Evolutionary conservation across 2,329 filamentous ascomycete species (phyloP), one percentile per base, ranked within the genome.

Genomic region (Hypoxylon sp.): DNA sequence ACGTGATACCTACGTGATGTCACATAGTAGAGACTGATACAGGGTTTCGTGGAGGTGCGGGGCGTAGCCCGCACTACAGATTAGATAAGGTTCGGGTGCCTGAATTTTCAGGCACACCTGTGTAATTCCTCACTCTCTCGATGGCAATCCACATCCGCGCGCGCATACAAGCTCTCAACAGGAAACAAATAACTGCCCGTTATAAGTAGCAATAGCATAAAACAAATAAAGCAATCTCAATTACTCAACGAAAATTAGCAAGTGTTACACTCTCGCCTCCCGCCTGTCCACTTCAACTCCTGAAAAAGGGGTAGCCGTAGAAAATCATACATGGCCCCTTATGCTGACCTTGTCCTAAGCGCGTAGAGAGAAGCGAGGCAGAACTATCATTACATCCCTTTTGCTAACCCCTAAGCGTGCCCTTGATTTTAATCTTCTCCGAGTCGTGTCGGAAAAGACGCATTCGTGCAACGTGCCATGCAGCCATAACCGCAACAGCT

Each of bases 301-400:
- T 32, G 40, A 33, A 53, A 42, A 30, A 14, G 32, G 20, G 38
- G 14, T 8, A 36, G 26, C 36, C 50, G 11, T 42, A 36, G 18
- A 53, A 53, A 49, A 26, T 44, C 42, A 33, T 48, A 49, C 32
- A 16, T 49, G 4, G 12, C 33, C 44, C 30, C 18, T 24, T 36
- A 57, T 49, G 33, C 44, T 32, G 22, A 38, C 55, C 45, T 44
- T 20, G 32, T 48, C 44, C 24, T 16, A 50, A 32, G 14, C 45
- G 32, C 24, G 33, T 26, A 32, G 16, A 56, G 40, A 57, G 32
- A 54, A 54, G 8, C 9, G 12, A 51, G 9, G n/a, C 12, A 49
- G 12, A 52, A 16, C 22, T 48, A 44, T 42, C 18, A 18, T 32
- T 49, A 58, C 48, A 56, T 24, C 16, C 30, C 22, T 9, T 51